Conservation (phyloP, 208 protist genomes). For the Trypanosoma avium region DNA sequence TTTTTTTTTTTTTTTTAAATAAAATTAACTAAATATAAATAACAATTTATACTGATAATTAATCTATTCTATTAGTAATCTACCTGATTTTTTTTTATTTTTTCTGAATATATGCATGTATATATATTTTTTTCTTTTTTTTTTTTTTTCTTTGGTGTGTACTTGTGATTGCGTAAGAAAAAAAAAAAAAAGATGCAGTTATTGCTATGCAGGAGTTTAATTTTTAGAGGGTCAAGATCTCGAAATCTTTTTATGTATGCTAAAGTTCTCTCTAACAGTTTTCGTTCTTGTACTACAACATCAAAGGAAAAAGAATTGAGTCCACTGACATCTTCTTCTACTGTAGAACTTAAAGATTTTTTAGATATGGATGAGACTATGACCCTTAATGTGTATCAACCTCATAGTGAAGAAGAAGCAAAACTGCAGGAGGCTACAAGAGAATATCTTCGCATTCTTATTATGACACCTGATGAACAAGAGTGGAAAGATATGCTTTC, state of each 20-base stretch:
- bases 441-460: conserved; percentile 40
- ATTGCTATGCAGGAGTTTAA: not conserved
- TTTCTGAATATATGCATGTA: no score
- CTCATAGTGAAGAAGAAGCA: not conserved
- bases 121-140: no score
- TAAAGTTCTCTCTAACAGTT: not conserved
- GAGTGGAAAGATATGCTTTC: conserved; percentile 65
- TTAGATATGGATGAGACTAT: conserved; percentile 13
- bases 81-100: no score
- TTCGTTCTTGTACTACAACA: not conserved
- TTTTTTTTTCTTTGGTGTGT: no score
- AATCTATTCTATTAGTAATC: no score
- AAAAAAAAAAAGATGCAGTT: no score
- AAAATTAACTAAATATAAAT: no score
- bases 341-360: not conserved
- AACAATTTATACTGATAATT: no score
- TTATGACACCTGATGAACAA: conserved; percentile 48
- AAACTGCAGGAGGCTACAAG: not conserved
- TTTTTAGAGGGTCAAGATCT: no score
- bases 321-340: not conserved
- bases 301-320: not conserved
- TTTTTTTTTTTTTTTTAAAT: no score
- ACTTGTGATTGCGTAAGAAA: no score
- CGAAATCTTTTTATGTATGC: no score
- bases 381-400: conserved; percentile 12